A percentile compares a stretch with the other conserved stretches of the same genome.
Evolutionary conservation across 768 basidiomycete genomes (phyloP).

Genomic region (Mycena sanguinolenta): DNA sequence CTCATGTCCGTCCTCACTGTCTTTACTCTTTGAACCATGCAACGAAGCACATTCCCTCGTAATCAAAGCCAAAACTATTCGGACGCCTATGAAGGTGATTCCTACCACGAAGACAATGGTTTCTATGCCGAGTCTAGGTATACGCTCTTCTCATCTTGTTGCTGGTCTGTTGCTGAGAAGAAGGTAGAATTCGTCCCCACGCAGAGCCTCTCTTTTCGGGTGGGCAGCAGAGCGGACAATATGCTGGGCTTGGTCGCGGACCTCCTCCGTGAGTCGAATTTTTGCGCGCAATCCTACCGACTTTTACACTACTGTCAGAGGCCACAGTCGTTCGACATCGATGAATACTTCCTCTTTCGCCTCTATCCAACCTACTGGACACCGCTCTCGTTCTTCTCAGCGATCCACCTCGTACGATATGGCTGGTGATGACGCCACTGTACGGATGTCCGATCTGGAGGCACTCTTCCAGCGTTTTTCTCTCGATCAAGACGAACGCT

Average conservation of each 20-base stretch:
- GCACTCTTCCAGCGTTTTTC: not conserved
- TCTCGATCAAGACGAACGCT: not conserved
- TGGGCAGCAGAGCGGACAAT: not conserved
- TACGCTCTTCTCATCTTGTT: not conserved
- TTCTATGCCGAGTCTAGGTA: not conserved
- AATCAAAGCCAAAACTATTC: not conserved
- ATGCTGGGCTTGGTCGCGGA: not conserved
- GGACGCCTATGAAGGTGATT: not conserved
- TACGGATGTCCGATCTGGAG: not conserved
- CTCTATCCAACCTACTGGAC: not conserved
- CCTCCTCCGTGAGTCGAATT: not conserved
- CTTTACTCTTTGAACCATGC: not conserved
- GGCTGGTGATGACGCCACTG: not conserved
- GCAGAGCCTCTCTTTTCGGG: too few relatives aligned
- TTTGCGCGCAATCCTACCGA: not conserved
- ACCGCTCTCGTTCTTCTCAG: too few relatives aligned
- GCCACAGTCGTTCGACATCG: not conserved
- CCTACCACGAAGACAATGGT: not conserved
- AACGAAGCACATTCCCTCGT: not conserved
- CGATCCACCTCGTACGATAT: not conserved
- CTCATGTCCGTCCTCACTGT: not conserved
- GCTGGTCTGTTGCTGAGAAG: not conserved
- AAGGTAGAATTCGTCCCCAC: not conserved
- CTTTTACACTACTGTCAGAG: not conserved
- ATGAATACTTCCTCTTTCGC: not conserved